These are phyloP conservation scores for Leersia perrieri DNA, from an alignment of 176 grass and related monocot genomes.

Conservation along the genomic window DNA sequence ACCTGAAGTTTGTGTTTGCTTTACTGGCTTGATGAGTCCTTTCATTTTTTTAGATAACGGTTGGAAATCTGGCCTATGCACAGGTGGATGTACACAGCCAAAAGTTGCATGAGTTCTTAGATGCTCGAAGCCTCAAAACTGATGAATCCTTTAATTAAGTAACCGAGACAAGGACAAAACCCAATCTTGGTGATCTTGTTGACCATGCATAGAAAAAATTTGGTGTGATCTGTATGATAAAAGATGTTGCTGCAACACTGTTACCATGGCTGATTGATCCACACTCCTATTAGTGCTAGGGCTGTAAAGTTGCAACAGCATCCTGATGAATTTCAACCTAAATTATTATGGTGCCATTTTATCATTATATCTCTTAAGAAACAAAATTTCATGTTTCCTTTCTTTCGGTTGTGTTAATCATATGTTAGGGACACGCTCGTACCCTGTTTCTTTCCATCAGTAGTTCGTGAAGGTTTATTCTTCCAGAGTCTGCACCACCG, in stretches of 20 bases:
- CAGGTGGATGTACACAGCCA: too few relatives aligned
- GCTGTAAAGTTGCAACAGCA: too few relatives aligned
- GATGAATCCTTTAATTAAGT: too few relatives aligned
- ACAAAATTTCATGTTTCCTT: not conserved
- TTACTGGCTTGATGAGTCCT: not conserved
- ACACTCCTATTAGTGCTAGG: too few relatives aligned
- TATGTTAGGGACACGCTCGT: not conserved
- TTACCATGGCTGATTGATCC: too few relatives aligned
- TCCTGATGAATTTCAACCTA: not conserved
- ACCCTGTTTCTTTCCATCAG: not conserved
- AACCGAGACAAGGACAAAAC: too few relatives aligned
- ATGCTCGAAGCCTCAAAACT: too few relatives aligned
- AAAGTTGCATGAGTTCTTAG: too few relatives aligned
- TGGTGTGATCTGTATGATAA: not conserved
- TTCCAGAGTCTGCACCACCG: not conserved
- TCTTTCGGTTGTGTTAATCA: not conserved
- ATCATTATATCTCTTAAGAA: not conserved
- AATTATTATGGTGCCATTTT: not conserved
- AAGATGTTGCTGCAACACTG: not conserved
- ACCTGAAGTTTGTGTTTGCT: not conserved
- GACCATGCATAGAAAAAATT: not conserved
- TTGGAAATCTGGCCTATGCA: too few relatives aligned
- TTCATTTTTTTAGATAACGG: too few relatives aligned
- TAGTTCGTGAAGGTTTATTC: not conserved
- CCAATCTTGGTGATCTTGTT: not conserved